Conservation (phyloP, 495 filamentous ascomycete species). For the Staphylotrichum tortipilum region DNA sequence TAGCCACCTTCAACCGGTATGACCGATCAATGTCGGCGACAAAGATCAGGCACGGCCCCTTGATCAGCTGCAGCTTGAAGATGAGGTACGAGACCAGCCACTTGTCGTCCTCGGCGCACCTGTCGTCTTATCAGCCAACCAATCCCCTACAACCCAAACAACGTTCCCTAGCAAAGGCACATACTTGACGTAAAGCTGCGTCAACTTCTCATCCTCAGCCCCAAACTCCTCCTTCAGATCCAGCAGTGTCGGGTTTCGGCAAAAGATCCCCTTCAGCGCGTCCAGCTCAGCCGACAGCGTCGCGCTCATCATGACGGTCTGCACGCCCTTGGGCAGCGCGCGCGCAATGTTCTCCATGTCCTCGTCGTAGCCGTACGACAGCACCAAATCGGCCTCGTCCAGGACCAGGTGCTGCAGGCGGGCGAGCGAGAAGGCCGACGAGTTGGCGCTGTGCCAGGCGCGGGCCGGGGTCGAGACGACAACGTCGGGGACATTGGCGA, state of each 20-base stretch:
- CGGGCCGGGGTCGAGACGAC: slow-evolving; percentile 82
- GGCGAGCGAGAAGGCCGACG: slow-evolving; percentile 57
- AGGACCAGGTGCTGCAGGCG: slow-evolving; percentile 74
- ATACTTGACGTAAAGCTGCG: slow-evolving; percentile 77
- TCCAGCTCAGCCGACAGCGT: slow-evolving; percentile 83
- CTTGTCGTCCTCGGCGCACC: slow-evolving; percentile 80
- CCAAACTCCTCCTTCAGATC: slow-evolving; percentile 63
- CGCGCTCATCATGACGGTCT: slow-evolving; percentile 89
- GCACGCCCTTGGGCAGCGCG: slow-evolving; percentile 70
- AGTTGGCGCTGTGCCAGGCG: slow-evolving; percentile 61
- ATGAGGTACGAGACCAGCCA: slow-evolving; percentile 90
- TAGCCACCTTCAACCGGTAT: slow-evolving; percentile 65
- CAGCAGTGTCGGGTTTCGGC: slow-evolving; percentile 64
- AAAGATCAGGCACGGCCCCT: slow-evolving; percentile 91
- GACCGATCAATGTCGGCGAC: slow-evolving; percentile 88
- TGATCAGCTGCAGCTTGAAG: slow-evolving; percentile 88
- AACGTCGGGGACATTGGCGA: slow-evolving; percentile 82
- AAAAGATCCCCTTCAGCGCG: slow-evolving; percentile 76
- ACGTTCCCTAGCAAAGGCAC: slow-evolving; percentile 18
- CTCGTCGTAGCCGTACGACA: slow-evolving; percentile 89
- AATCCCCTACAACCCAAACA: slow-evolving; percentile 1
- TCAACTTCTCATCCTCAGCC: slow-evolving; percentile 62
- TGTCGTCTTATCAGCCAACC: background rate
- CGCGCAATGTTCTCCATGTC: slow-evolving; percentile 72
- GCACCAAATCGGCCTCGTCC: slow-evolving; percentile 90